A percentile compares a stretch with the other conserved stretches of the same genome.
Conservation (phyloP, 2,329 filamentous ascomycete genomes). For the Claviceps sp. region DNA sequence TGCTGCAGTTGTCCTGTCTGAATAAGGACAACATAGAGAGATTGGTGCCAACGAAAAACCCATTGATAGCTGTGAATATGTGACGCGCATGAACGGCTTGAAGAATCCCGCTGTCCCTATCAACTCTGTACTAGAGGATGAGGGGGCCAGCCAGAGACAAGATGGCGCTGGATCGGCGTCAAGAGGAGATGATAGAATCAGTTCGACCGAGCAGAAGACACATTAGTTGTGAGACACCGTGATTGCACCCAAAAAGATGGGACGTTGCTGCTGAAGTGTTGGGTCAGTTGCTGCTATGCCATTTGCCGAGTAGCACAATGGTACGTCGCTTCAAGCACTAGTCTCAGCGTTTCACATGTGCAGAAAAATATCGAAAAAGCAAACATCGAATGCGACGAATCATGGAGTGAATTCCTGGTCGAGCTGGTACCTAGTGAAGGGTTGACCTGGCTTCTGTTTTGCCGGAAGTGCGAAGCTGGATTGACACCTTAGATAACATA, state of each 20-base stretch:
- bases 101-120: no score
- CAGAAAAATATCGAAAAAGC: neutral
- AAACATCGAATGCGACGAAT: neutral
- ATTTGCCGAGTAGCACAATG: neutral
- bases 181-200: neutral
- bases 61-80: neutral
- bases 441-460: neutral
- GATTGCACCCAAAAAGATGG: neutral
- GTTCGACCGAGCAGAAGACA: neutral
- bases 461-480: neutral
- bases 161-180: neutral
- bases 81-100: no score
- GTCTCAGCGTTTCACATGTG: neutral
- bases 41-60: neutral
- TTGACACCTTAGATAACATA: neutral
- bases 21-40: neutral
- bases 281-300: neutral
- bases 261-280: no score
- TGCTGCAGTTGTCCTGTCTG: neutral
- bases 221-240: neutral
- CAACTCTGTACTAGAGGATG: no score
- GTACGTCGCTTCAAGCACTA: neutral
- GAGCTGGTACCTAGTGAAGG: neutral
- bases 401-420: neutral
- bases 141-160: neutral